phyloP scores from a whole-genome alignment of 2,329 filamentous ascomycete genomes.

The Pezicula rhizophila region DNA sequence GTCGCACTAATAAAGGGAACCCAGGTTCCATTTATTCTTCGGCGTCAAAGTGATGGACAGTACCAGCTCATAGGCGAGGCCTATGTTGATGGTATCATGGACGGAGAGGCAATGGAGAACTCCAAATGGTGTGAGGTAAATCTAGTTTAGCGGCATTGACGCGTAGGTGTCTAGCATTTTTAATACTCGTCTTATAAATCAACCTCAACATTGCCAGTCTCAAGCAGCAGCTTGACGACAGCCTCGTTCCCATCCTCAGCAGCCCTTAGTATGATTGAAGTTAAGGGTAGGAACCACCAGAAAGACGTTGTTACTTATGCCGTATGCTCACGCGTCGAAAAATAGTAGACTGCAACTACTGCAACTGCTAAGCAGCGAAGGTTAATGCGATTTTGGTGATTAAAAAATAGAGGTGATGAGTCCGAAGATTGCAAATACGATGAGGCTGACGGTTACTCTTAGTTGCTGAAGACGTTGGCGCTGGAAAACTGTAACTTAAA shows the following conservation, averaged over 20 bases:
- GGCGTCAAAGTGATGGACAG: conserved; percentile 3
- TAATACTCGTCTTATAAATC: too few species aligned
- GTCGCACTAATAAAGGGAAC: conserved; percentile 4
- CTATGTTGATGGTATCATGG: conserved; percentile 23
- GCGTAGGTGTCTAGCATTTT: too few species aligned
- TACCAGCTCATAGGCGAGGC: conserved; percentile 21
- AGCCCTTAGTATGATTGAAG: not conserved
- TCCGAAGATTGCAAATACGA: not conserved
- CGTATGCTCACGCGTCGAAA: not conserved
- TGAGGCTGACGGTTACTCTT: too few species aligned
- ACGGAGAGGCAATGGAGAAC: conserved; percentile 16
- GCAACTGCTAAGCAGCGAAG: not conserved
- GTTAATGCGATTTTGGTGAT: not conserved
- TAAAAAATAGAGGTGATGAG: not conserved
- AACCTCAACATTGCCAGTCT: not conserved
- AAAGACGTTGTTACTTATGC: not conserved
- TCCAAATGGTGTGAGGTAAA: conserved; percentile 4
- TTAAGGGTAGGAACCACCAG: not conserved
- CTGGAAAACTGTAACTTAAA: too few species aligned
- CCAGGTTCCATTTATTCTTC: conserved; percentile 7
- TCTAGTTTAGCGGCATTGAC: conserved; percentile 2
- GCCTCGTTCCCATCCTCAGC: not conserved
- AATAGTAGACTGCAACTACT: not conserved
- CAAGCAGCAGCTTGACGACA: not conserved
- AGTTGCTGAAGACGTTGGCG: too few species aligned